Evolutionary conservation across 179 eudicot genomes (phyloP), one percentile per base, ranked within the genome.

Genomic region (Gypsophila paniculata): DNA sequence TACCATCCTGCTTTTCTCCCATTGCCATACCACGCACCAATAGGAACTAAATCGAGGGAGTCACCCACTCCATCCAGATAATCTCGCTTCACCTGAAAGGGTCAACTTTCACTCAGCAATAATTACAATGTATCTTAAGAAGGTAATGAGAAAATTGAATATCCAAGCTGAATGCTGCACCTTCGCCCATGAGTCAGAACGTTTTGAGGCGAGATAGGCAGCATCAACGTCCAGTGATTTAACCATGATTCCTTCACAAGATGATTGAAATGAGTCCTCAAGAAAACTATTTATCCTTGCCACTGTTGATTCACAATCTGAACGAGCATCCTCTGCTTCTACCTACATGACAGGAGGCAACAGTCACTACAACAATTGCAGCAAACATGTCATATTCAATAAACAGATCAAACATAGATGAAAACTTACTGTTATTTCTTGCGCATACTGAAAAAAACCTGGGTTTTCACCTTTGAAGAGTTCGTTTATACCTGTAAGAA

Each of bases 1-100:
- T 91, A 94, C 99, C 98, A 95, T 88, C 98, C 99, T 53, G 99
- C 99, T 81, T 95, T 95, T 82, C 99, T 92, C 75, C 99, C 99
- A 86, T 90, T 92, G 64, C 99, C 98, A 77, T 90, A 77, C 98
- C 99, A 95, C 78, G 99, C 99, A 80, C 98, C 99, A 73, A 95
- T 88, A 21, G 99, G 99, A 17, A 95, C 99, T 72, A 92, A 89
- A 80, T 95, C 99, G 71, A 92, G 85, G 65, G 99, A 86, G 82
- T 95, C 98, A 54, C 85, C 85, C 36, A 88, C 74, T 21, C 98
- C 99, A 68, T 88, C 98, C 53, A 95, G 84, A 79, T 92, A 95
- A 84, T 95, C 99, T 63, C 90, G 89, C 75, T 95, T 95, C 57
- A 92, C 98, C 99, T 95, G 82, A 73, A 78, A 79, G 72, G 54